Evolutionary conservation across 805 yeast genomes (phyloP).

Genomic region (Barnettozyma populi): DNA sequence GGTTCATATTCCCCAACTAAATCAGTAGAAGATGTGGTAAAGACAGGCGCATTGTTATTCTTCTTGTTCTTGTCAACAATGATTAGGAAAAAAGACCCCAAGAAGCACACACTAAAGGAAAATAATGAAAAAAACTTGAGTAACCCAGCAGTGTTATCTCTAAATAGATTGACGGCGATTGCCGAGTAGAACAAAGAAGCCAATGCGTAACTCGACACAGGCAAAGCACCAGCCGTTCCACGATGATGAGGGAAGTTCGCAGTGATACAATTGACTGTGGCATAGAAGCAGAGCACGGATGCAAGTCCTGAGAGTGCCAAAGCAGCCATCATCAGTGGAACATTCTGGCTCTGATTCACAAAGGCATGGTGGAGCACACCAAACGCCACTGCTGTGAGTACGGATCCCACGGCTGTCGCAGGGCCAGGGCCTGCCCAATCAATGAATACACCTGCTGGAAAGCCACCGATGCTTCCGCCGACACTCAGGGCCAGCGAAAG

Average conservation of each 20-base stretch:
- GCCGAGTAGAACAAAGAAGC: conserved; percentile 63
- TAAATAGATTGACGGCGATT: conserved; percentile 47
- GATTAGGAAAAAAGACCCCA: conserved; percentile 28
- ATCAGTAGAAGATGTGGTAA: background rate
- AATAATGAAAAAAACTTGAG: conserved; percentile 49
- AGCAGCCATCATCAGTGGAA: conserved; percentile 41
- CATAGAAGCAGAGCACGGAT: conserved; percentile 53
- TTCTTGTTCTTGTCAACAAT: conserved; percentile 18
- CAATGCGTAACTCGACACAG: conserved; percentile 46
- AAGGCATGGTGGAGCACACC: conserved; percentile 44
- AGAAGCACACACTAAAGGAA: conserved; percentile 34
- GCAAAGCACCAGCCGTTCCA: conserved; percentile 34
- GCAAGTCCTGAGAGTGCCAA: conserved; percentile 59
- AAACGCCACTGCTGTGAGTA: conserved; percentile 51
- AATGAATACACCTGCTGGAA: conserved; percentile 64
- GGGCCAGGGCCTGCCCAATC: conserved; percentile 53
- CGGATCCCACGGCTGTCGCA: conserved; percentile 51
- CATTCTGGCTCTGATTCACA: conserved; percentile 31
- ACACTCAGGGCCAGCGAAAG: conserved; percentile 56
- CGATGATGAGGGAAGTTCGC: conserved; percentile 65
- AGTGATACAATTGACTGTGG: conserved; percentile 43
- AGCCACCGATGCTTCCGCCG: conserved; percentile 66
- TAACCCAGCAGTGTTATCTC: conserved; percentile 48
- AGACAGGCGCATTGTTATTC: conserved; percentile 6
- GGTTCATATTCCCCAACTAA: conserved; percentile 4